Evolutionary conservation across 495 filamentous ascomycete species (phyloP).

Genomic region (Lasiosphaeria ovina): DNA sequence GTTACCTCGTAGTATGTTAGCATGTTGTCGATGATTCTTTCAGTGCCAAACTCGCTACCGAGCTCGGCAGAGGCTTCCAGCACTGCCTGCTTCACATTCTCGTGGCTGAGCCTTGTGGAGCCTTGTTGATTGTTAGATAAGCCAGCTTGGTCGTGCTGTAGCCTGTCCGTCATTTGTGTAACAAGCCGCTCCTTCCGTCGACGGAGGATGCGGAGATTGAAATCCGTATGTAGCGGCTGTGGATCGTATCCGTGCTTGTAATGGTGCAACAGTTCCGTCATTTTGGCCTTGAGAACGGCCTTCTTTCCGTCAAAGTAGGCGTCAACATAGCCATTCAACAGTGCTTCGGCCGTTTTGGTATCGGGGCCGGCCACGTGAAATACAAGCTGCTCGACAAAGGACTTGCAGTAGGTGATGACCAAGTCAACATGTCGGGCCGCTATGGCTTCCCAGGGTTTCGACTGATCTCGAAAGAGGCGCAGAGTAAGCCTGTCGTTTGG

Average conservation of each 20-base stretch:
- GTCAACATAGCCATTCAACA: slow-evolving; percentile 31
- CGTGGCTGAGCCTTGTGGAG: not conserved
- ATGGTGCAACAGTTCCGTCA: slow-evolving; percentile 39
- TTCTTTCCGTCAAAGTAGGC: slow-evolving; percentile 38
- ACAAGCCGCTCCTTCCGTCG: slow-evolving; percentile 5
- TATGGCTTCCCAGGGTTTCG: slow-evolving; percentile 22
- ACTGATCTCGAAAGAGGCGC: slow-evolving; percentile 23
- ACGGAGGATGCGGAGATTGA: slow-evolving; percentile 1
- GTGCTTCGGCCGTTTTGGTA: slow-evolving; percentile 15
- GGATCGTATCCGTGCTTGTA: slow-evolving; percentile 25
- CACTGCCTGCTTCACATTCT: not conserved
- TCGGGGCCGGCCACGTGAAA: slow-evolving; percentile 18
- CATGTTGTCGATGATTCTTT: slow-evolving; percentile 9
- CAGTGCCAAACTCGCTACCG: slow-evolving; percentile 6
- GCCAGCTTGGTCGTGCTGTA: not conserved
- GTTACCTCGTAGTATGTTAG: slow-evolving; percentile 11
- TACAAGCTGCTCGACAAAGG: slow-evolving; percentile 23
- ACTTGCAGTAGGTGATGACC: slow-evolving; percentile 13
- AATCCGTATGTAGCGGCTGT: slow-evolving; percentile 14
- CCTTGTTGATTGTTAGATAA: not conserved
- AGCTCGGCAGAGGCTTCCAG: not conserved
- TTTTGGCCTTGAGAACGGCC: slow-evolving; percentile 30
- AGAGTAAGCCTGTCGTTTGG: slow-evolving; percentile 17
- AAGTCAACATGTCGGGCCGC: slow-evolving; percentile 19
- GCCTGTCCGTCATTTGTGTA: not conserved